These are phyloP conservation scores for Mucor racemosus DNA, from an alignment of 371 early-diverging fungal genomes.

Conservation along the genomic window DNA sequence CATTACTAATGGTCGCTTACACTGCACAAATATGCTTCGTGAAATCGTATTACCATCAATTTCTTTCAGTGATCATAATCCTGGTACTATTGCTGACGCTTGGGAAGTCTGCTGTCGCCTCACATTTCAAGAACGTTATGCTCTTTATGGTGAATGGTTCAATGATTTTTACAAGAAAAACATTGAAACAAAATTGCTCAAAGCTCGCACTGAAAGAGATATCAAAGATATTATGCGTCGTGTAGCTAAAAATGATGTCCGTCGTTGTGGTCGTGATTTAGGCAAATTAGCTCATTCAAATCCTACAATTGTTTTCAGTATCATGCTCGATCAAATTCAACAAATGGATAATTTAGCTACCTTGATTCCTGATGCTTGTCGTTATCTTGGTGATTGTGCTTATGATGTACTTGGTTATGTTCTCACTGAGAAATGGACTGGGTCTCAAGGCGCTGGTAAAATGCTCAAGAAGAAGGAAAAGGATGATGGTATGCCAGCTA, in stretches of 20 bases:
- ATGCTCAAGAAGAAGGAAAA: constrained; percentile 55
- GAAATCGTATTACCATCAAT: constrained; percentile 77
- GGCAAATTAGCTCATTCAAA: constrained; percentile 84
- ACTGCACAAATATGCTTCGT: constrained; percentile 70
- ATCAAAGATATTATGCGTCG: constrained; percentile 74
- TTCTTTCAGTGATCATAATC: constrained; percentile 71
- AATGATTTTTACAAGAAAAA: constrained; percentile 58
- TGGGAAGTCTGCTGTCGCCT: constrained; percentile 76
- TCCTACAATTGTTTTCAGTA: constrained; percentile 78
- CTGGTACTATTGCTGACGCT: constrained; percentile 72
- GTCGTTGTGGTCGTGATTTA: constrained; percentile 80
- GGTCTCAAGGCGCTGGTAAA: constrained; percentile 52
- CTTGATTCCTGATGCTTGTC: constrained; percentile 84
- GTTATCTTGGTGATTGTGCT: constrained; percentile 83
- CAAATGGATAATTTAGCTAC: constrained; percentile 86
- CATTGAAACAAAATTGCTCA: constrained; percentile 51
- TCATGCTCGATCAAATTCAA: constrained; percentile 80
- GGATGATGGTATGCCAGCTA: constrained; percentile 57
- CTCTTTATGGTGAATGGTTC: constrained; percentile 86
- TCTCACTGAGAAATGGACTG: constrained; percentile 72
- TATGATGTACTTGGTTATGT: constrained; percentile 83
- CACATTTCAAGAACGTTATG: constrained; percentile 70
- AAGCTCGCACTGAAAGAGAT: constrained; percentile 62
- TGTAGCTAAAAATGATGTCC: constrained; percentile 81
- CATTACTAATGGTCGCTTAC: constrained; percentile 25